These are phyloP conservation scores for Carex scoparia DNA, from an alignment of 176 grass and related monocot species.

Conservation along the genomic window DNA sequence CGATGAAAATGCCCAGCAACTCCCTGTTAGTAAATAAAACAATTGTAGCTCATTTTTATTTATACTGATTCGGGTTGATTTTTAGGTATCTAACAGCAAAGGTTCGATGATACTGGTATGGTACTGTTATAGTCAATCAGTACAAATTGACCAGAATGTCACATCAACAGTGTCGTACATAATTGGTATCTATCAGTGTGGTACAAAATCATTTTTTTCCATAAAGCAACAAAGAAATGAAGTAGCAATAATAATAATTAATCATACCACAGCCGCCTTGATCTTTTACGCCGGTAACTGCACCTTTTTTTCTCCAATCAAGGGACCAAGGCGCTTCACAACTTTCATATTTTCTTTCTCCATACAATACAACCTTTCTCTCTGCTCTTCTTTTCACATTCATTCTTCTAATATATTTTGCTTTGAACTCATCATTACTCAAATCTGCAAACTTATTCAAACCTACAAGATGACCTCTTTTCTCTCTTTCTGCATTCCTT, in stretches of 20 bases:
- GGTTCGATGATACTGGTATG: neutral
- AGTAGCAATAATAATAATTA: neutral
- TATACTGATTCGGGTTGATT: neutral
- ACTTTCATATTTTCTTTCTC: neutral
- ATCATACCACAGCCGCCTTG: slow-evolving; percentile 38
- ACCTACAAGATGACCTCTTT: slow-evolving; percentile 24
- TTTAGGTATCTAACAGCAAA: neutral
- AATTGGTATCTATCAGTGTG: neutral
- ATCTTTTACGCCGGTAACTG: slow-evolving; percentile 27
- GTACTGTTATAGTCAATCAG: neutral
- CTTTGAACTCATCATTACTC: slow-evolving; percentile 48
- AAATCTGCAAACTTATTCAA: slow-evolving; percentile 54
- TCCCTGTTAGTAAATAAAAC: slow-evolving; percentile 13
- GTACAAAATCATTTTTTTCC: neutral
- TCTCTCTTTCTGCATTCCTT: slow-evolving; percentile 6
- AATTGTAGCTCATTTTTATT: neutral
- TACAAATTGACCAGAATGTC: neutral
- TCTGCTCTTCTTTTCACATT: slow-evolving; percentile 7
- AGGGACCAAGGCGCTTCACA: slow-evolving; percentile 34
- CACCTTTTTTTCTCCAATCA: slow-evolving; percentile 42
- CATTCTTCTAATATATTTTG: slow-evolving; percentile 29
- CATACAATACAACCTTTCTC: neutral
- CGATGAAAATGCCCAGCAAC: slow-evolving; percentile 48
- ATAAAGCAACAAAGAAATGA: neutral
- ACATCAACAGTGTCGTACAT: neutral